These are phyloP conservation scores for Saprolegnia parasitica DNA, from an alignment of 352 stramenopile genomes.

Conservation along the genomic window DNA sequence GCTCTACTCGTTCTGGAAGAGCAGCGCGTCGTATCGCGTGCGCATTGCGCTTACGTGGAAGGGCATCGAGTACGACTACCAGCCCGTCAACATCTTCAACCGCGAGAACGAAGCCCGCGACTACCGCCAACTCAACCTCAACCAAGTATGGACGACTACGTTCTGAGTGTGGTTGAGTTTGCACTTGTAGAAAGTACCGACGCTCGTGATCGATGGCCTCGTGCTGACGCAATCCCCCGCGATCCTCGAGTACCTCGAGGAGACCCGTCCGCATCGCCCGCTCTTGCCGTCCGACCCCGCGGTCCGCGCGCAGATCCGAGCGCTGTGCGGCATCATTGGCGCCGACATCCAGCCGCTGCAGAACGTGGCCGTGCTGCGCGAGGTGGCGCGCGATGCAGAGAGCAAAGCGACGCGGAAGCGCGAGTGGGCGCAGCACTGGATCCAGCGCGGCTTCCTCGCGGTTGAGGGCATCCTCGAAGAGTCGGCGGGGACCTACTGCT, in stretches of 20 bases:
- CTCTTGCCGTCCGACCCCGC: constrained; percentile 42
- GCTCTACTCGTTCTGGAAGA: constrained; percentile 49
- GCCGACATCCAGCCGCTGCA: constrained; percentile 56
- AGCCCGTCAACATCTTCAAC: constrained; percentile 35
- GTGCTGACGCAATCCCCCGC: constrained; percentile 45
- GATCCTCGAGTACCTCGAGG: constrained; percentile 72
- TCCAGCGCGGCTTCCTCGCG: constrained; percentile 40
- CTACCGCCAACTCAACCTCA: not conserved
- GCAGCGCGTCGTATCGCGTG: constrained; percentile 52
- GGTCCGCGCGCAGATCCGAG: constrained; percentile 31
- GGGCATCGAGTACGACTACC: constrained; percentile 47
- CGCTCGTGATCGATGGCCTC: constrained; percentile 43
- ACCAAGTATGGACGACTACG: not conserved
- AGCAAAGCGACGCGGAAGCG: constrained; percentile 26
- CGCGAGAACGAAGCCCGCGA: constrained; percentile 29
- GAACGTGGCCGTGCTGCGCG: constrained; percentile 42
- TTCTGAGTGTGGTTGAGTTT: constrained; percentile 34
- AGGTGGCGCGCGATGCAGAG: constrained; percentile 25
- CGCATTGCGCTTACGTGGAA: constrained; percentile 53
- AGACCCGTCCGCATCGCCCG: constrained; percentile 35
- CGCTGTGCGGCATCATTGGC: constrained; percentile 52
- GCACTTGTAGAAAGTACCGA: constrained; percentile 47
- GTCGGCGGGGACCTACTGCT: constrained; percentile 34
- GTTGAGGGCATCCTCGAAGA: constrained; percentile 35
- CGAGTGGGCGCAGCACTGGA: constrained; percentile 26